Percentiles rank a stretch among this genome's conserved stretches.
Evolutionary conservation across 2,329 filamentous ascomycete species (phyloP).

Genomic region (Penicillium sp.): DNA sequence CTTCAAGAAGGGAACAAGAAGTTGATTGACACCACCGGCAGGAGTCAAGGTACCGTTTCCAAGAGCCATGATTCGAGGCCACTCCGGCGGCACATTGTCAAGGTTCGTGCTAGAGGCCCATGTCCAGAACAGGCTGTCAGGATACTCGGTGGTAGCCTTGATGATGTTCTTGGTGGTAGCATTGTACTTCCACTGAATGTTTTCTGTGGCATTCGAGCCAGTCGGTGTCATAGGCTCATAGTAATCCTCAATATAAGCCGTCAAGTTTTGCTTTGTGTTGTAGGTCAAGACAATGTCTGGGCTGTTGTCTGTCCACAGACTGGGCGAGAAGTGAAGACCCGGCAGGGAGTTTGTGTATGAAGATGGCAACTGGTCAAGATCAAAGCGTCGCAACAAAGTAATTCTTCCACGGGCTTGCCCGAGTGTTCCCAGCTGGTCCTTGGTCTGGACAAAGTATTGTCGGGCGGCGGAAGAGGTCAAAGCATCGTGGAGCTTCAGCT

Average conservation of each 20-base stretch:
- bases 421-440: conserved; percentile 45
- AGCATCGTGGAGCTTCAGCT: conserved; percentile 46
- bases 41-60: conserved; percentile 51
- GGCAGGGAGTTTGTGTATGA: conserved; percentile 48
- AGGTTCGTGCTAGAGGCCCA: conserved; percentile 56
- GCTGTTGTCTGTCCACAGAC: conserved; percentile 53
- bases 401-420: conserved; percentile 48
- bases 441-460: conserved; percentile 49
- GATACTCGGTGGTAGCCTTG: conserved; percentile 43
- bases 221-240: conserved; percentile 48
- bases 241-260: conserved; percentile 59
- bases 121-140: conserved; percentile 55
- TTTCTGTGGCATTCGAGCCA: conserved; percentile 42
- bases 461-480: conserved; percentile 50
- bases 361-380: conserved; percentile 47
- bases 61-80: conserved; percentile 55
- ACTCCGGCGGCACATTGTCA: conserved; percentile 46
- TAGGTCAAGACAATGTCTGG: conserved; percentile 51
- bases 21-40: conserved; percentile 54
- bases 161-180: conserved; percentile 50
- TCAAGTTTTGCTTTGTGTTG: conserved; percentile 44
- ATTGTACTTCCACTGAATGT: conserved; percentile 55
- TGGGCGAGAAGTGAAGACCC: conserved; percentile 55
- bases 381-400: conserved; percentile 55
- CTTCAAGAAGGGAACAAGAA: conserved; percentile 47